Evolutionary conservation across 2,329 filamentous ascomycete genomes (phyloP).

Genomic region (Fusarium coicis): DNA sequence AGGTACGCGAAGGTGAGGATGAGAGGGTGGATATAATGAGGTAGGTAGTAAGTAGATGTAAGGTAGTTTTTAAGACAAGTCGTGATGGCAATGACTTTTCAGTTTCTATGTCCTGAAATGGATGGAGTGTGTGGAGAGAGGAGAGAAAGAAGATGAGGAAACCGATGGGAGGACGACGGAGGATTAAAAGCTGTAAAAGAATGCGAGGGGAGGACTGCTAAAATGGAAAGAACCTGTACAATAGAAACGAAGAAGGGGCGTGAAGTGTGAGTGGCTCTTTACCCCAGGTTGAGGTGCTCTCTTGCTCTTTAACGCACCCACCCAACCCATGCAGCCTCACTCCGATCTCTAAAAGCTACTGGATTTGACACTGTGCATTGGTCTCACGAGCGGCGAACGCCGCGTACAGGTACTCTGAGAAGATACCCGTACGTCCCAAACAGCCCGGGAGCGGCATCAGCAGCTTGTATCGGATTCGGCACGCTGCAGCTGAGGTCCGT

Average conservation of each 20-base stretch:
- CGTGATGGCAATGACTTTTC: conserved; percentile 7
- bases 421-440: conserved; percentile 15
- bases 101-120: conserved; percentile 3
- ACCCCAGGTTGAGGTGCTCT: conserved; percentile 33
- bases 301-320: conserved; percentile 18
- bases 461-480: neutral
- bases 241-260: conserved; percentile 39
- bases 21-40: conserved; percentile 1
- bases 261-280: conserved; percentile 44
- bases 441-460: neutral
- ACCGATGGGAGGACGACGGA: conserved; percentile 43
- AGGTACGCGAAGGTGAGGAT: conserved; percentile 17
- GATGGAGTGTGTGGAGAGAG: neutral
- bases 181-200: conserved; percentile 34
- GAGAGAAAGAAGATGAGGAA: conserved; percentile 34
- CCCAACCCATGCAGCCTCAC: conserved; percentile 31
- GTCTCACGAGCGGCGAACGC: conserved; percentile 33
- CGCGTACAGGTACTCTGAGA: conserved; percentile 27
- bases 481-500: conserved; percentile 24
- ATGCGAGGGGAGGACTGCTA: conserved; percentile 43
- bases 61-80: conserved; percentile 1
- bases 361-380: conserved; percentile 39
- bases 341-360: conserved; percentile 24
- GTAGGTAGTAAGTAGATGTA: neutral
- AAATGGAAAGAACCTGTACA: conserved; percentile 37